These are phyloP conservation scores for Amyloporia xantha DNA, from an alignment of 768 basidiomycete species.

Conservation along the genomic window DNA sequence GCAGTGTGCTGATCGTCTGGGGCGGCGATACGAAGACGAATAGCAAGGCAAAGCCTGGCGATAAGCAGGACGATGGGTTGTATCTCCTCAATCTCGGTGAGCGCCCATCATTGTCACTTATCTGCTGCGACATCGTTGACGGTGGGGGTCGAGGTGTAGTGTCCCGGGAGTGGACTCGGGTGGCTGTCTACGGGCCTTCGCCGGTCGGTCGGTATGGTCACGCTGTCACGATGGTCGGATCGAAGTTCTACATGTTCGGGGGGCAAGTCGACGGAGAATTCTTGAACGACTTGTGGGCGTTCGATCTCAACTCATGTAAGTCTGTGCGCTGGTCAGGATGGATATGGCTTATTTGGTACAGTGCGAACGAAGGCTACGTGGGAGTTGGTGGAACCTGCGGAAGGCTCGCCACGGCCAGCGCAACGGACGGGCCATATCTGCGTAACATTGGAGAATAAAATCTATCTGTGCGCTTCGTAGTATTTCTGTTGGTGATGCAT, in stretches of 20 bases:
- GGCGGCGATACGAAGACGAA: slow-evolving; percentile 94
- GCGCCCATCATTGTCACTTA: slow-evolving; percentile 23
- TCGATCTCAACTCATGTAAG: slow-evolving; percentile 92
- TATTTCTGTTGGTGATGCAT: neutral
- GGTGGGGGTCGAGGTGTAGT: slow-evolving; percentile 37
- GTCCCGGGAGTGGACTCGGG: slow-evolving; percentile 91
- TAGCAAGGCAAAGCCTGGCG: slow-evolving; percentile 48
- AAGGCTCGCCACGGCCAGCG: slow-evolving; percentile 58
- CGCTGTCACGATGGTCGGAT: slow-evolving; percentile 87
- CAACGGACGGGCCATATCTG: slow-evolving; percentile 90
- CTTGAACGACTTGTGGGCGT: slow-evolving; percentile 91
- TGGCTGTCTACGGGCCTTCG: slow-evolving; percentile 65
- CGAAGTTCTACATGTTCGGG: slow-evolving; percentile 91
- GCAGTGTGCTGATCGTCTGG: slow-evolving; percentile 95
- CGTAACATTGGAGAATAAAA: slow-evolving; percentile 73
- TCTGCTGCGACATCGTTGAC: neutral
- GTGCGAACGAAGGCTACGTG: slow-evolving; percentile 82
- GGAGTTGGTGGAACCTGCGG: slow-evolving; percentile 66
- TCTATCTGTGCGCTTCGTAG: slow-evolving; percentile 62
- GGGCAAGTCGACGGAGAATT: slow-evolving; percentile 95
- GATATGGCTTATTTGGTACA: slow-evolving; percentile 22
- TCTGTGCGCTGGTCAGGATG: neutral
- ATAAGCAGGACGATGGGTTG: slow-evolving; percentile 85
- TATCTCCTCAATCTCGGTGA: slow-evolving; percentile 91
- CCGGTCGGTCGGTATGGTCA: slow-evolving; percentile 94